These are phyloP conservation scores for Sporobolus alterniflorus DNA, from an alignment of 202 grass and related monocot species.

Conservation along the genomic window DNA sequence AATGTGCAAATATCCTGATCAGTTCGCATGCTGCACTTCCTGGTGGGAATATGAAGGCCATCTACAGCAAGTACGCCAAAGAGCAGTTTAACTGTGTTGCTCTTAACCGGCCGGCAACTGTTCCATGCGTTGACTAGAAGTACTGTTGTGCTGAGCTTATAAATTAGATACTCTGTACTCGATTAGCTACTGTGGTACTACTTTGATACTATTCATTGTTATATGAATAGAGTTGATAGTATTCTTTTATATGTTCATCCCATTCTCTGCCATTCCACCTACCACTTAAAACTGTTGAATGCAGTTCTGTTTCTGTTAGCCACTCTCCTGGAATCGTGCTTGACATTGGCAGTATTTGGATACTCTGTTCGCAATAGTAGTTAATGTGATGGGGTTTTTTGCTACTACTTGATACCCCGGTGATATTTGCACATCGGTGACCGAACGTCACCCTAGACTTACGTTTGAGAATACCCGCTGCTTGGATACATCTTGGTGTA, in stretches of 20 bases:
- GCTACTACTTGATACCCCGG: too few species aligned
- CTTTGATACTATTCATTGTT: slow-evolving; percentile 13
- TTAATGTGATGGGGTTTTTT: too few species aligned
- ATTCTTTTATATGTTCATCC: background rate
- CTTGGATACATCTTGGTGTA: too few species aligned
- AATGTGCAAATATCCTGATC: slow-evolving; percentile 40
- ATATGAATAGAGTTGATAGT: slow-evolving; percentile 12
- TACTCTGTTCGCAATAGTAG: too few species aligned
- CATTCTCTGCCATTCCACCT: background rate
- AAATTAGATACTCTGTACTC: slow-evolving; percentile 14
- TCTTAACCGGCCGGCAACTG: slow-evolving; percentile 34
- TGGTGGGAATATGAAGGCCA: slow-evolving; percentile 35
- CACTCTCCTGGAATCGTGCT: too few species aligned
- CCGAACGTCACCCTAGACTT: too few species aligned
- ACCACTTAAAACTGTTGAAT: too few species aligned
- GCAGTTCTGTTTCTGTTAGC: too few species aligned
- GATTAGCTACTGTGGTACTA: background rate
- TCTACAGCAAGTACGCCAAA: slow-evolving; percentile 62
- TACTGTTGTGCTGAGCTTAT: too few species aligned
- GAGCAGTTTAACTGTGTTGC: slow-evolving; percentile 51
- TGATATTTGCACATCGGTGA: too few species aligned
- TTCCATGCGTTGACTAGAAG: slow-evolving; percentile 2
- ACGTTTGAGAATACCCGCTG: too few species aligned
- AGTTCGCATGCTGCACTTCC: slow-evolving; percentile 42
- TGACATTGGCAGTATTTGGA: too few species aligned